Evolutionary conservation across 2,329 filamentous ascomycete species (phyloP).

Genomic region (Talaromyces rugulosus): DNA sequence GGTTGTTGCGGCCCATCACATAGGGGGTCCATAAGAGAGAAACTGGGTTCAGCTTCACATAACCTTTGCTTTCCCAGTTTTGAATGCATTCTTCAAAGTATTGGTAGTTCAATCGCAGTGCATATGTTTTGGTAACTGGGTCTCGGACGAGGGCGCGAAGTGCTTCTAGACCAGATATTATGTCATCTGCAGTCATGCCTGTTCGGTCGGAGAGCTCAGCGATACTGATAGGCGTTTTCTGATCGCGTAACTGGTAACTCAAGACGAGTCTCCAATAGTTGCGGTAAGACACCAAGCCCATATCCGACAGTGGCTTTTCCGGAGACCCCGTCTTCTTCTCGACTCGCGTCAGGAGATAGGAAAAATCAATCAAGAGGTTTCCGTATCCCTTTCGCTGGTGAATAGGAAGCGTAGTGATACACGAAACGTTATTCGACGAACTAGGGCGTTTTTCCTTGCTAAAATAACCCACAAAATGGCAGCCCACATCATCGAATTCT

Average conservation of each 20-base stretch:
- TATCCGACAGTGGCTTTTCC: conserved; percentile 95
- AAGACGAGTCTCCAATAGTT: conserved; percentile 94
- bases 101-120: conserved; percentile 76
- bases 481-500: conserved; percentile 79
- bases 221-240: conserved; percentile 54
- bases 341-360: conserved; percentile 88
- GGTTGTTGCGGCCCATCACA: conserved; percentile 84
- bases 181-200: conserved; percentile 93
- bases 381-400: conserved; percentile 97
- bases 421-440: conserved; percentile 95
- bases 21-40: conserved; percentile 93
- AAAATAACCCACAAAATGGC: conserved; percentile 98
- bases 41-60: conserved; percentile 76
- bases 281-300: conserved; percentile 94
- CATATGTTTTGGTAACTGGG: conserved; percentile 82
- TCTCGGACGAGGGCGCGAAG: conserved; percentile 85
- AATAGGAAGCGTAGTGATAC: conserved; percentile 91
- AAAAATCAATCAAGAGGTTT: conserved; percentile 95
- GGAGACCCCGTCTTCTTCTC: conserved; percentile 93
- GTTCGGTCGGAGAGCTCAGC: conserved; percentile 69
- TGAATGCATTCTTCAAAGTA: conserved; percentile 85
- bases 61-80: conserved; percentile 84
- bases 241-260: conserved; percentile 73
- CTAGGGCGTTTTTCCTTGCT: conserved; percentile 96
- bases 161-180: conserved; percentile 88